A percentile compares a stretch with the other conserved stretches of the same genome.
Conservation (phyloP, 306 rosid species). For the Fagus crenata region DNA sequence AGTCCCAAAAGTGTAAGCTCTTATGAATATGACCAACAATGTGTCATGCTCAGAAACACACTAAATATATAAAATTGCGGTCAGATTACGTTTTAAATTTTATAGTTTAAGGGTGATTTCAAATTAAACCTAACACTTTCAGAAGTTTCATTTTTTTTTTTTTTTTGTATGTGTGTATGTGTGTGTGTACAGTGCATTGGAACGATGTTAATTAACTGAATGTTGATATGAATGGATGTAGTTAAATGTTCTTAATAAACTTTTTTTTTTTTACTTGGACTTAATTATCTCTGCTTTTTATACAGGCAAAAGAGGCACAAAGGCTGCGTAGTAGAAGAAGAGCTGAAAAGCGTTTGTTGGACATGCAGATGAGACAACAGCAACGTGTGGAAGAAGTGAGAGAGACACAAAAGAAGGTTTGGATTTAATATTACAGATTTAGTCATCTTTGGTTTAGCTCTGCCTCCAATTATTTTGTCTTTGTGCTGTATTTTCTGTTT, state of each 20-base stretch:
- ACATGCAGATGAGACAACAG: constrained; percentile 78
- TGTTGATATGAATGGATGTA: background rate
- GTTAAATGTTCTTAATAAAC: background rate
- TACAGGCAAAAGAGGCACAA: constrained; percentile 83
- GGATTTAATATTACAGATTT: constrained; percentile 14
- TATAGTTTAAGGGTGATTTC: too few relatives aligned
- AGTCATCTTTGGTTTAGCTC: background rate
- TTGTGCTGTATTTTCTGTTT: background rate
- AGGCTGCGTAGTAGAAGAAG: constrained; percentile 75
- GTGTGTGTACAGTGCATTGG: background rate
- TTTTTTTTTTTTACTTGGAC: background rate
- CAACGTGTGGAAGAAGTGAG: constrained; percentile 90
- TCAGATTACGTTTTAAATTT: too few relatives aligned
- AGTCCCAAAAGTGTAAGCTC: too few relatives aligned
- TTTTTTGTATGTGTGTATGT: too few relatives aligned
- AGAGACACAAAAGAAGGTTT: constrained; percentile 88
- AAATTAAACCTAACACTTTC: too few relatives aligned
- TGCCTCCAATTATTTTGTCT: constrained; percentile 7
- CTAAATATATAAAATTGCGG: too few relatives aligned
- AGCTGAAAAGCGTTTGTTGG: constrained; percentile 65
- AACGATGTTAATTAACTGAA: background rate
- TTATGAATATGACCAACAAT: too few relatives aligned
- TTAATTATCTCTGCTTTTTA: background rate
- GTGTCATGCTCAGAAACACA: too few relatives aligned
- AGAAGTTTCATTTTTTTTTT: too few relatives aligned